phyloP scores from a whole-genome alignment of 2,329 filamentous ascomycete genomes.

The Karstenula rhodostoma region DNA sequence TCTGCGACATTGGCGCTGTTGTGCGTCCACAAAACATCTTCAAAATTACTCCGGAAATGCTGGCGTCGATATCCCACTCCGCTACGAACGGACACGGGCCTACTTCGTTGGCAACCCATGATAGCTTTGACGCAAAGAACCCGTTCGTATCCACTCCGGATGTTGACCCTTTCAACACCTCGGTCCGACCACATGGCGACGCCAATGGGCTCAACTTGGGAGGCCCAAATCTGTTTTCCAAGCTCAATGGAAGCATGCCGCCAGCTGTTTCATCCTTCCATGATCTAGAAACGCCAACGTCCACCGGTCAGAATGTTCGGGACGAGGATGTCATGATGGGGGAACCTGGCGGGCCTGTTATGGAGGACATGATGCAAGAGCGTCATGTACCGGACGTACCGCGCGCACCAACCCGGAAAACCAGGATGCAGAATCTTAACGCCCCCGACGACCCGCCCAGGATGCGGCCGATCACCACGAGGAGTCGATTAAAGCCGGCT shows the following conservation, averaged over 20 bases:
- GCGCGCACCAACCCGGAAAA: conserved; percentile 57
- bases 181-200: conserved; percentile 41
- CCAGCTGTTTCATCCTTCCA: conserved; percentile 26
- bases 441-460: conserved; percentile 47
- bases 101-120: conserved; percentile 23
- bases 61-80: conserved; percentile 55
- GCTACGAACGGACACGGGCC: conserved; percentile 32
- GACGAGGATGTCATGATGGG: conserved; percentile 57
- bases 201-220: conserved; percentile 43
- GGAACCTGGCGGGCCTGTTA: conserved; percentile 44
- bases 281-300: conserved; percentile 58
- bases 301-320: conserved; percentile 48
- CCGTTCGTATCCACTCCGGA: conserved; percentile 48
- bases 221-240: conserved; percentile 50
- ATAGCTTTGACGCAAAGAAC: conserved; percentile 34
- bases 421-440: conserved; percentile 44
- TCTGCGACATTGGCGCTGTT: conserved; percentile 83
- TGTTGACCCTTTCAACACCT: conserved; percentile 56
- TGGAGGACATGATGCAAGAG: conserved; percentile 39
- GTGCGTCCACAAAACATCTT: conserved; percentile 88
- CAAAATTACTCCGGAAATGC: conserved; percentile 72
- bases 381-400: conserved; percentile 52
- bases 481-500: conserved; percentile 49
- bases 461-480: conserved; percentile 51
- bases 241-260: conserved; percentile 54